These are phyloP conservation scores for Diaporthe sp. DNA, from an alignment of 2,329 filamentous ascomycete species.

Conservation along the genomic window DNA sequence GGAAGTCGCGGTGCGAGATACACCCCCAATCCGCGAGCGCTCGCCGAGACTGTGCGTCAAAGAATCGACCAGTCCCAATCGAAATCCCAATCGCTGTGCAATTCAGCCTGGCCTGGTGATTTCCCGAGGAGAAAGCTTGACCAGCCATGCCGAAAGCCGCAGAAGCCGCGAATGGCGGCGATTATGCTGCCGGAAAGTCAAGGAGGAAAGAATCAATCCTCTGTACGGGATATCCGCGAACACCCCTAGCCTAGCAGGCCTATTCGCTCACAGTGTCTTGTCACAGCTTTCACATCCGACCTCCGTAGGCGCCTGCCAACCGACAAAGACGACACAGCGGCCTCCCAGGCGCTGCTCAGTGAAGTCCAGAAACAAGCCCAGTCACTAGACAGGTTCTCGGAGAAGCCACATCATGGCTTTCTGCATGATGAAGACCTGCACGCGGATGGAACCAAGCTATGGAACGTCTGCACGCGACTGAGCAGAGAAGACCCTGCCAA, in stretches of 20 bases:
- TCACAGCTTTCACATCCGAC: slow-evolving; percentile 41
- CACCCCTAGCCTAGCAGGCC: background rate
- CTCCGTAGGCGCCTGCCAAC: slow-evolving; percentile 49
- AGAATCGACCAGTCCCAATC: background rate
- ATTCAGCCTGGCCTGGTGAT: too few species aligned
- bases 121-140: background rate
- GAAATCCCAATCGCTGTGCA: too few species aligned
- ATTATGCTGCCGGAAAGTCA: slow-evolving; percentile 1
- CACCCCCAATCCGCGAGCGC: background rate
- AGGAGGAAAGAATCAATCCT: slow-evolving; percentile 32
- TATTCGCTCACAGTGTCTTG: slow-evolving; percentile 1
- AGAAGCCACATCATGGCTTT: slow-evolving; percentile 48
- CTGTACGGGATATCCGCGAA: slow-evolving; percentile 1
- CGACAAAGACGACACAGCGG: slow-evolving; percentile 46
- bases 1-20: background rate
- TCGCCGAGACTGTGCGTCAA: background rate
- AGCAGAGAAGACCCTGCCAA: slow-evolving; percentile 51
- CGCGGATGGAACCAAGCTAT: slow-evolving; percentile 68
- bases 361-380: slow-evolving; percentile 59
- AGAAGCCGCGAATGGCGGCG: slow-evolving; percentile 17
- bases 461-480: slow-evolving; percentile 75
- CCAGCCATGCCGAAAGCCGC: slow-evolving; percentile 28
- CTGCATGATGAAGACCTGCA: slow-evolving; percentile 65
- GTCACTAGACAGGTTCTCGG: slow-evolving; percentile 50
- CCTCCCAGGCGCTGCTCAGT: slow-evolving; percentile 51